A percentile compares a stretch with the other conserved stretches of the same genome.
Evolutionary conservation across 306 rosid species (phyloP).

Genomic region (Dalbergia oliveri): DNA sequence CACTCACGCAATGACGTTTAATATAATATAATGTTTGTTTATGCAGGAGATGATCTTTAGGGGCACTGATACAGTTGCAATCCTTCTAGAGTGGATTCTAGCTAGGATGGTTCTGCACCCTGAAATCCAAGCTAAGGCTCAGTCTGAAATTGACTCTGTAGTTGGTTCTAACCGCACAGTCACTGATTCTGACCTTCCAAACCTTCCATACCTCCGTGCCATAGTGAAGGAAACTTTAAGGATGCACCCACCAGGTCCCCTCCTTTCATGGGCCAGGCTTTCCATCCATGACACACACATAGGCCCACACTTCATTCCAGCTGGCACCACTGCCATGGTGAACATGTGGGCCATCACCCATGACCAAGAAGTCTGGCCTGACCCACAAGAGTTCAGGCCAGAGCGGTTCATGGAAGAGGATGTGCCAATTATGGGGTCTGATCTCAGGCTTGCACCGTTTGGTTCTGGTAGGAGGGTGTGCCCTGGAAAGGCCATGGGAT

Average conservation of each 20-base stretch:
- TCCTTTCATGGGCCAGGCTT: slow-evolving; percentile 86
- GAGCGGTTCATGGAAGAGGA: slow-evolving; percentile 61
- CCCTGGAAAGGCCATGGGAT: slow-evolving; percentile 84
- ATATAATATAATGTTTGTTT: too few relatives aligned
- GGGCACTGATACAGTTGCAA: slow-evolving; percentile 89
- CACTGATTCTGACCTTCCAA: slow-evolving; percentile 62
- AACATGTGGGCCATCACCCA: slow-evolving; percentile 88
- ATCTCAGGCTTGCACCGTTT: slow-evolving; percentile 82
- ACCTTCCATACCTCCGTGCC: slow-evolving; percentile 72
- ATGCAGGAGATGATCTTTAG: slow-evolving; percentile 86
- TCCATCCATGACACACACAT: slow-evolving; percentile 72
- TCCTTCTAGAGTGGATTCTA: slow-evolving; percentile 83
- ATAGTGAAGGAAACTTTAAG: slow-evolving; percentile 84
- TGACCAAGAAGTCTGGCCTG: slow-evolving; percentile 63
- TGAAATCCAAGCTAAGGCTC: slow-evolving; percentile 68
- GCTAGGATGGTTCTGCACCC: slow-evolving; percentile 84
- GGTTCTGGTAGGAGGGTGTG: slow-evolving; percentile 85
- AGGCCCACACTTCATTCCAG: slow-evolving; percentile 65
- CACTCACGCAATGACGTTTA: too few relatives aligned
- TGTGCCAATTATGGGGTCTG: slow-evolving; percentile 69
- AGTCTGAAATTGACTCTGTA: slow-evolving; percentile 57
- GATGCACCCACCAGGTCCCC: slow-evolving; percentile 90
- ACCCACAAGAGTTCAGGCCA: slow-evolving; percentile 61
- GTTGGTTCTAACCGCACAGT: slow-evolving; percentile 46
- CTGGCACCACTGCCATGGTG: slow-evolving; percentile 85